A percentile compares a stretch with the other conserved stretches of the same genome.
These are phyloP conservation scores for Diplotaxis tenuifolia DNA, from an alignment of 345 rosid species.

Conservation along the genomic window DNA sequence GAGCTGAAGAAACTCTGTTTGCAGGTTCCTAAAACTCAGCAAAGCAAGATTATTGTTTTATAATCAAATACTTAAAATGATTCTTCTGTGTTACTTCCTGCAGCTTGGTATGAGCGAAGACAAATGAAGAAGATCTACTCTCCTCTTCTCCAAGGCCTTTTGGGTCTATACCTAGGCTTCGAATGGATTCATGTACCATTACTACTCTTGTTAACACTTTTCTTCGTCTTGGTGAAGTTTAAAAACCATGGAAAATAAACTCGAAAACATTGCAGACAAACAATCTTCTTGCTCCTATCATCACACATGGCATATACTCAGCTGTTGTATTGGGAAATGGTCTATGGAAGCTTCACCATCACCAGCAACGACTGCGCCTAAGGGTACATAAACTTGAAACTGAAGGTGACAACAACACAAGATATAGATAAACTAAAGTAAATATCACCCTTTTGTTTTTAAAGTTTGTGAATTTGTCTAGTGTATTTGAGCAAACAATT, in stretches of 20 bases:
- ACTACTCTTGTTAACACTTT: background rate
- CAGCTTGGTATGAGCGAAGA: slow-evolving; percentile 97
- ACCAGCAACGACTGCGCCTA: slow-evolving; percentile 60
- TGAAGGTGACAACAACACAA: slow-evolving; percentile 34
- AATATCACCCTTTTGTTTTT: background rate
- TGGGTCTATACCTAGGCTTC: slow-evolving; percentile 88
- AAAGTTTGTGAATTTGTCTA: slow-evolving; percentile 25
- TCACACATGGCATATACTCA: slow-evolving; percentile 89
- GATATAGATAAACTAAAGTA: slow-evolving; percentile 13
- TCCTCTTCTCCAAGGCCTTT: slow-evolving; percentile 88
- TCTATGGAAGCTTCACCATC: slow-evolving; percentile 88
- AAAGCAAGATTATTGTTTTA: too few species aligned
- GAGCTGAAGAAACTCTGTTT: slow-evolving; percentile 84
- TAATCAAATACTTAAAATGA: background rate
- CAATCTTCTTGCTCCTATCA: slow-evolving; percentile 85
- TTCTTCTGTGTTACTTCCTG: background rate
- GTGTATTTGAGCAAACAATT: slow-evolving; percentile 24
- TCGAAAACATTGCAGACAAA: slow-evolving; percentile 53
- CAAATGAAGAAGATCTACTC: slow-evolving; percentile 97
- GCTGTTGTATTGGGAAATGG: slow-evolving; percentile 87
- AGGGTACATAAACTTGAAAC: slow-evolving; percentile 60
- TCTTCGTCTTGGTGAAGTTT: background rate
- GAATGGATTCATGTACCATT: slow-evolving; percentile 83
- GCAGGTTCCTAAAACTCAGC: slow-evolving; percentile 48
- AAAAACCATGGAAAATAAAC: background rate